Evolutionary conservation across 179 eudicot species (phyloP), one percentile per base, ranked within the genome.

Genomic region (Nepenthes alata): DNA sequence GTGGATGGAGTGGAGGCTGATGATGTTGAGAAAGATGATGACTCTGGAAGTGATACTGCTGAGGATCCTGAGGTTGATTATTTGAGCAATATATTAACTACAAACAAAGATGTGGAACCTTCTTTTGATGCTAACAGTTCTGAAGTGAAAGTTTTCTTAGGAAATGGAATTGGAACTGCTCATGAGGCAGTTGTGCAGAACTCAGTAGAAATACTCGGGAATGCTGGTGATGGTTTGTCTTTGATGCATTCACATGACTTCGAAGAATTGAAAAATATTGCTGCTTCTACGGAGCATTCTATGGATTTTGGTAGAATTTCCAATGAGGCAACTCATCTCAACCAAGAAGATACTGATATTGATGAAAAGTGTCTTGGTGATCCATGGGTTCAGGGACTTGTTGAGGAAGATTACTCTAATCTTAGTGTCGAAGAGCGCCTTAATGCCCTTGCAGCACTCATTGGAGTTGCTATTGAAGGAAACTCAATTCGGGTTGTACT

Each of bases 401-500:
- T 72, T 67, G 91, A 85, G 75, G 87, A 83, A 6, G 97, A 91
- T 64, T 91, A 91, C 70, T 78, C 81, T 11, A 77, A 74, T 82
- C 76, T 91, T 12, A 81, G 87, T 62, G 83, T 83, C 53, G 90
- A 83, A 67, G 97, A 91, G 78, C 97, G 97, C 61, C 89, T 91
- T 56, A 75, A 77, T 78, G 95, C 96, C 35, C 82, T 91, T 64
- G 96, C 75, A 63, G 83, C 97, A 11, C 78, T 91, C 55, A 74
- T 88, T 73, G 84, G 82, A 14, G 78, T 91, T 25, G 97, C 95
- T 57, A 91, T 77, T 69, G 97, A 91, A 81, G 97, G 97, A 44
- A 91, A 85, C 72, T 72, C 95, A 8, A 79, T 91, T 47, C 82
- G 95, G 14, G 14, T 75, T 47, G 79, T 78, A 60, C 77, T 91